Base-by-base conservation (phyloP, 192 early-diverging fungal species). In the Rhizoclosmatium sp. region DNA sequence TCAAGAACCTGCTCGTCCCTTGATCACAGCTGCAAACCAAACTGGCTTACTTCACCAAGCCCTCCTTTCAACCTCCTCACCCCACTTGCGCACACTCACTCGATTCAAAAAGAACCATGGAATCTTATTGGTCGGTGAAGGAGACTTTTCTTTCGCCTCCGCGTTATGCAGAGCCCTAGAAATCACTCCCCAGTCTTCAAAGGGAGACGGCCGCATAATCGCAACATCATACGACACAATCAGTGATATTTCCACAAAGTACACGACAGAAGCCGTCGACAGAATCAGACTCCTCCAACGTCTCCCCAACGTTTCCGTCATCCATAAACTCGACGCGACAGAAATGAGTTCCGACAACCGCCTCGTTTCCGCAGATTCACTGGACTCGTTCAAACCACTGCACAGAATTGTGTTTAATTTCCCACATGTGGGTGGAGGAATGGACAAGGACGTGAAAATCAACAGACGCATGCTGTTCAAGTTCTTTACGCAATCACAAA, bases 41-140 rank as follows among this genome's bases (percentile, higher is more conserved):
- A 12, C 80, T 23, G 75, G 58, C 68, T 45, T 83, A 0, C 82
- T 83, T 31, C 71, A 47, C 14, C 75, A 80, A 12, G 79, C 83
- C 1, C 58, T 82, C 5, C 47, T 62, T 10, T 65, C 75, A 23
- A 71, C 75, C 48, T 44, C 82, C 2, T 47, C 40, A 3, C 82
- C 83, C 2, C 49, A 47, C 39, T 39, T 74, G 78, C 83, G 79
- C 1, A 31, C 78, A 40, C 47, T 75, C 2, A 49, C 48, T 5
- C 81, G 58, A 64, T 81, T 71, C 65, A 59, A 39, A 39, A 23
- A 9, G 16, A n/a, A 19, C 59, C 80, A 85, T 47, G 60, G 75
- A n/a, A 81, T 87, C 19, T 76, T 87, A 23, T 79, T 87, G 9
- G 75, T 87, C 47, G 85, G 85, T 48, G 85, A 87, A 66, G 85